A percentile compares a stretch with the other conserved stretches of the same genome.
These are phyloP conservation scores for Spathaspora sp. DNA, from an alignment of 1,139 yeast species.

Conservation along the genomic window DNA sequence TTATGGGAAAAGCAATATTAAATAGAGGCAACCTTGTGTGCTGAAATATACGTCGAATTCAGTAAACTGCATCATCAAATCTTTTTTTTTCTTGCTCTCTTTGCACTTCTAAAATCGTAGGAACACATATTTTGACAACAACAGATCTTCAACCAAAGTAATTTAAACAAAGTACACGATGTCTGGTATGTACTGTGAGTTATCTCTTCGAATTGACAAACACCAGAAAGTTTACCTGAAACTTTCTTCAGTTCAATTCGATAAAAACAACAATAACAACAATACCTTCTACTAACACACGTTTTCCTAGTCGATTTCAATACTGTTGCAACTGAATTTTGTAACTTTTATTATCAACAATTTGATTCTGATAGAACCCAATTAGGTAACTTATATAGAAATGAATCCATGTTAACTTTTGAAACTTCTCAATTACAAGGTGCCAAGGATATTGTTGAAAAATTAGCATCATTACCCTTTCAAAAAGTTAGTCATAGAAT, in stretches of 20 bases:
- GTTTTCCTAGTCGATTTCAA: conserved; percentile 57
- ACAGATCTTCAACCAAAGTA: not conserved
- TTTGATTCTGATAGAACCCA: conserved; percentile 91
- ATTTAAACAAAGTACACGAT: conserved; percentile 4
- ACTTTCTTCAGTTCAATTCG: not conserved
- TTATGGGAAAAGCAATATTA: not conserved
- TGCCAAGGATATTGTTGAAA: conserved; percentile 87
- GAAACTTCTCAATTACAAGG: conserved; percentile 96
- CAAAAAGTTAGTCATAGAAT: conserved; percentile 90
- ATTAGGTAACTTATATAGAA: conserved; percentile 93
- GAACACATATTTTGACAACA: not conserved
- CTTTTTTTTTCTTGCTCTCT: not conserved
- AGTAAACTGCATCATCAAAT: not conserved
- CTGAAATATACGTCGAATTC: not conserved
- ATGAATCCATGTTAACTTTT: conserved; percentile 95
- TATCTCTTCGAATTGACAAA: no score
- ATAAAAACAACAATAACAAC: no score
- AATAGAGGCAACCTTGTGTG: not conserved
- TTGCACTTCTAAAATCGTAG: not conserved
- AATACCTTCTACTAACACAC: conserved; percentile 16
- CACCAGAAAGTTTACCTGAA: not conserved
- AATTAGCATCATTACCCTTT: conserved; percentile 83
- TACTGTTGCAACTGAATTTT: conserved; percentile 78
- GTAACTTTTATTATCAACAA: conserved; percentile 92
- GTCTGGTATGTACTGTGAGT: conserved; percentile 14